phyloP scores from a whole-genome alignment of 2,329 filamentous ascomycete genomes.

The Capronia epimyces region DNA sequence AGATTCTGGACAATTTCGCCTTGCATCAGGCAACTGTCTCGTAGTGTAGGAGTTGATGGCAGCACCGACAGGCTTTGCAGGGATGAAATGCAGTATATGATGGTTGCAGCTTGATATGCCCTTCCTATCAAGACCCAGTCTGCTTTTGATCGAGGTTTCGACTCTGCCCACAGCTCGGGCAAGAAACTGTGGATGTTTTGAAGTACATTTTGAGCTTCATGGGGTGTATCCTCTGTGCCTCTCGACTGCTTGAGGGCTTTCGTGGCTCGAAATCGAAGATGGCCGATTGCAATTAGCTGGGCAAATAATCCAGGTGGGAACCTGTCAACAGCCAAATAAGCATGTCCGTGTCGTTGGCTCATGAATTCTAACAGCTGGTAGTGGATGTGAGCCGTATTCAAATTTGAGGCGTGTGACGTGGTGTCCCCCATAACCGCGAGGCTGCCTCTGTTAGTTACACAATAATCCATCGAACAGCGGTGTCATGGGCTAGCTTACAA shows the following conservation, averaged over 20 bases:
- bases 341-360: constrained; percentile 17
- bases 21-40: constrained; percentile 9
- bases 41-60: constrained; percentile 21
- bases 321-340: neutral
- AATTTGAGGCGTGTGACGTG: constrained; percentile 34
- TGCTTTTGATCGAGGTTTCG: constrained; percentile 27
- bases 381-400: constrained; percentile 29
- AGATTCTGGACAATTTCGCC: constrained; percentile 21
- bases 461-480: constrained; percentile 26
- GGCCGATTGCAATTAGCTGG: constrained; percentile 36
- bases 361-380: constrained; percentile 31
- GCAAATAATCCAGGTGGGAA: constrained; percentile 33
- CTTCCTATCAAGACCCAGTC: constrained; percentile 32
- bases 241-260: too few relatives aligned
- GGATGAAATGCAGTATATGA: constrained; percentile 38
- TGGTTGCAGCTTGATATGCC: constrained; percentile 33
- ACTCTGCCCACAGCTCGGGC: constrained; percentile 31
- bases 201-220: constrained; percentile 29
- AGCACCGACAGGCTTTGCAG: constrained; percentile 35
- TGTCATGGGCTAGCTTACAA: constrained; percentile 5
- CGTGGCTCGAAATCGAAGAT: constrained; percentile 31
- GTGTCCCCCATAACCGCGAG: constrained; percentile 36
- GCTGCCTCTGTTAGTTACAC: constrained; percentile 27
- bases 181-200: constrained; percentile 32
- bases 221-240: constrained; percentile 6